A percentile compares a stretch with the other conserved stretches of the same genome.
These are phyloP conservation scores for thale cress (Arabidopsis thaliana) DNA, from an alignment of 345 rosid genomes.

Conservation along the genomic window TAIR10.1 NC_003070.9:27544001-27544500, in stretches of 20 bases:
- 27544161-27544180: constrained; percentile 57
- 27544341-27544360: constrained; percentile 53
- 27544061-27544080: constrained; percentile 90
- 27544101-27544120: constrained; percentile 29
- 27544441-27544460: constrained; percentile 45
- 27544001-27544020: constrained; percentile 55
- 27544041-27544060: constrained; percentile 57
- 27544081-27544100: constrained; percentile 69
- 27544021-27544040: constrained; percentile 66
- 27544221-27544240: constrained; percentile 59
- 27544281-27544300: constrained; percentile 38
- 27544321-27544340: constrained; percentile 54
- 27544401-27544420: constrained; percentile 49
- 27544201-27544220: constrained; percentile 67
- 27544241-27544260: constrained; percentile 78
- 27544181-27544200: constrained; percentile 82
- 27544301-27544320: constrained; percentile 52
- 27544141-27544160: background rate
- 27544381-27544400: constrained; percentile 56
- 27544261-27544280: constrained; percentile 50
- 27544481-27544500: constrained; percentile 68
- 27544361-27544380: constrained; percentile 55
- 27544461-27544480: constrained; percentile 58
- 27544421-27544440: constrained; percentile 50
- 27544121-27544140: constrained; percentile 21